Conservation (phyloP, 192 early-diverging fungal species). For the Spinellus fusiger region DNA sequence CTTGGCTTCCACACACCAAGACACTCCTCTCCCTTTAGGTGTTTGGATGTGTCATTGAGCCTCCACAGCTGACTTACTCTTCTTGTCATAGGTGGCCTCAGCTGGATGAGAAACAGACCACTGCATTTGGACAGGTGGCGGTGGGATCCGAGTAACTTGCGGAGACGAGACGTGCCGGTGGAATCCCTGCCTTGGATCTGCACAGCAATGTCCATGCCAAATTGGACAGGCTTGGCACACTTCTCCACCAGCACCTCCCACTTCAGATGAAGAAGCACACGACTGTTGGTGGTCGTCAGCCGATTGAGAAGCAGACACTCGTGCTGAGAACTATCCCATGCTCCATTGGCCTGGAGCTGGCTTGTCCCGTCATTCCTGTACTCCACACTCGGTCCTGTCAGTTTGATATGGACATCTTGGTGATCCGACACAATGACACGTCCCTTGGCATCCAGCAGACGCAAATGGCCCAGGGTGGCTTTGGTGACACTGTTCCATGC, state of each 20-base stretch:
- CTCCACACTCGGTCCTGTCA: constrained; percentile 40
- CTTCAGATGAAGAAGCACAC: constrained; percentile 50
- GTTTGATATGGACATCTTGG: constrained; percentile 43
- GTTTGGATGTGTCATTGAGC: constrained; percentile 56
- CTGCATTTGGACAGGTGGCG: constrained; percentile 36
- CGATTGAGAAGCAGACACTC: constrained; percentile 59
- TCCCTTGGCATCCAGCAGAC: constrained; percentile 55
- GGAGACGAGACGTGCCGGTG: constrained; percentile 33
- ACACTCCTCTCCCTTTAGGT: constrained; percentile 68
- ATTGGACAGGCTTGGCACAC: constrained; percentile 48
- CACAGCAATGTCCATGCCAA: constrained; percentile 52
- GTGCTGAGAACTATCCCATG: constrained; percentile 76
- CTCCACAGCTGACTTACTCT: constrained; percentile 61
- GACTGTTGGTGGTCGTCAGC: constrained; percentile 51
- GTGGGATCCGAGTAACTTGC: constrained; percentile 34
- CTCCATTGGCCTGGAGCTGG: constrained; percentile 44
- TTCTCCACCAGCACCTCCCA: constrained; percentile 54
- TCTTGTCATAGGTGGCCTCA: constrained; percentile 48
- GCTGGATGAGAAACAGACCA: constrained; percentile 55
- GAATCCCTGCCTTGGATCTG: constrained; percentile 56
- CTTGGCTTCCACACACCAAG: constrained; percentile 63
- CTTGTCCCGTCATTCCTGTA: constrained; percentile 59
- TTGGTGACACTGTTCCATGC: constrained; percentile 39
- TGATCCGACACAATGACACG: constrained; percentile 40
- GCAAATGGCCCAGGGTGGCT: constrained; percentile 40